These are phyloP conservation scores for Saturnispora kantuleensis DNA, from an alignment of 805 yeast species.

Conservation along the genomic window DNA sequence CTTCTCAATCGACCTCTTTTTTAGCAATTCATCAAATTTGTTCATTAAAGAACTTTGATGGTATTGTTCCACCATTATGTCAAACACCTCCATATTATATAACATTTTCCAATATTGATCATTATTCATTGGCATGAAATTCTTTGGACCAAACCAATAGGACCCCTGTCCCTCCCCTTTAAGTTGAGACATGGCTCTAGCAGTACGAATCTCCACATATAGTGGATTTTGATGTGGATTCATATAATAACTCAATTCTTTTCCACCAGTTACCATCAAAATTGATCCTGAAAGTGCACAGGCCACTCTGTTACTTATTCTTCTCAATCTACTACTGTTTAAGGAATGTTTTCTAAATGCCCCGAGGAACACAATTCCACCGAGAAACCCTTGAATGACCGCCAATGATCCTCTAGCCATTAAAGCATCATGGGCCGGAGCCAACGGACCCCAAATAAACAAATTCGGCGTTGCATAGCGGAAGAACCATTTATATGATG, in stretches of 20 bases:
- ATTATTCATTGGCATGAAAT: conserved; percentile 36
- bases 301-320: conserved; percentile 7
- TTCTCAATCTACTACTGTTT: conserved; percentile 4
- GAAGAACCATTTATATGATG: conserved; percentile 17
- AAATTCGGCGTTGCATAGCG: conserved; percentile 24
- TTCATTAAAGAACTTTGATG: conserved; percentile 12
- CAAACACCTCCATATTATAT: conserved; percentile 14
- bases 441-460: conserved; percentile 26
- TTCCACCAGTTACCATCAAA: conserved; percentile 10
- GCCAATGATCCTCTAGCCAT: conserved; percentile 20
- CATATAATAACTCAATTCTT: conserved; percentile 13
- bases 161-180: conserved; percentile 30
- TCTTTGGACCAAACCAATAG: conserved; percentile 43
- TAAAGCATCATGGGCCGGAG: conserved; percentile 28
- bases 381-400: conserved; percentile 19
- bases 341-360: conserved; percentile 9
- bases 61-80: conserved; percentile 15
- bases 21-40: conserved; percentile 5
- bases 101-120: conserved; percentile 20
- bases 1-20: conserved; percentile 1
- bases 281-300: conserved; percentile 15
- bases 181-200: conserved; percentile 13
- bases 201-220: conserved; percentile 21
- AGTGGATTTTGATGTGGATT: conserved; percentile 20
- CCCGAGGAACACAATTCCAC: conserved; percentile 13